Evolutionary conservation across 352 stramenopile genomes (phyloP), one percentile per base, ranked within the genome.

Genomic region (Phytopythium mirpurense): DNA sequence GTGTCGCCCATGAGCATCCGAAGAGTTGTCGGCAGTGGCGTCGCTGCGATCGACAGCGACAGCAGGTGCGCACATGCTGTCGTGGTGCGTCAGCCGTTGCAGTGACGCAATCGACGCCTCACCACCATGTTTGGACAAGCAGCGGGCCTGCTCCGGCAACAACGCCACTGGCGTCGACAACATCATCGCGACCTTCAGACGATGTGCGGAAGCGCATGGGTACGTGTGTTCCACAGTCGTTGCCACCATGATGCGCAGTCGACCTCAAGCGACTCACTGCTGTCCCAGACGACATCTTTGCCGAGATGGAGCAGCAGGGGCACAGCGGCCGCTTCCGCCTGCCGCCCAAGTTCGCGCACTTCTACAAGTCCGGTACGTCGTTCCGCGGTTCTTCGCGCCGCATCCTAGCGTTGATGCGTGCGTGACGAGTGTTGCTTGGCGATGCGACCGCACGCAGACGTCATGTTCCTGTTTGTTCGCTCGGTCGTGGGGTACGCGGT

Each of bases 381-480:
- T 6, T 29, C 10, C 38, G 31, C n/a, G 11, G 12, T 18, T 47
- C 36, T 27, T 8, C 21, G 12, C 10, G 18, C n/a, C 26, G 44
- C 40, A n/a, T n/a, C n/a, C n/a, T n/a, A n/a, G n/a, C n/a, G n/a
- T n/a, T n/a, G n/a, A n/a, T n/a, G n/a, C n/a, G n/a, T n/a, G n/a
- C n/a, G n/a, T n/a, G n/a, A n/a, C n/a, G n/a, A n/a, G n/a, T n/a
- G n/a, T n/a, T n/a, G n/a, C n/a, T n/a, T n/a, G n/a, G n/a, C n/a
- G n/a, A n/a, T n/a, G n/a, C n/a, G n/a, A n/a, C n/a, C n/a, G n/a
- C n/a, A n/a, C 49, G 43, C 36, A 85, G 81, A 91, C 18, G 78
- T 82, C 43, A 83, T 90, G 72, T 86, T 85, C 54, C 59, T 75
- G 40, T 92, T 89, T 32, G 72, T 85, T 1, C 74, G 74, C 24